phyloP scores from a whole-genome alignment of 192 early-diverging fungal genomes.

The Paraglomus occultum region DNA sequence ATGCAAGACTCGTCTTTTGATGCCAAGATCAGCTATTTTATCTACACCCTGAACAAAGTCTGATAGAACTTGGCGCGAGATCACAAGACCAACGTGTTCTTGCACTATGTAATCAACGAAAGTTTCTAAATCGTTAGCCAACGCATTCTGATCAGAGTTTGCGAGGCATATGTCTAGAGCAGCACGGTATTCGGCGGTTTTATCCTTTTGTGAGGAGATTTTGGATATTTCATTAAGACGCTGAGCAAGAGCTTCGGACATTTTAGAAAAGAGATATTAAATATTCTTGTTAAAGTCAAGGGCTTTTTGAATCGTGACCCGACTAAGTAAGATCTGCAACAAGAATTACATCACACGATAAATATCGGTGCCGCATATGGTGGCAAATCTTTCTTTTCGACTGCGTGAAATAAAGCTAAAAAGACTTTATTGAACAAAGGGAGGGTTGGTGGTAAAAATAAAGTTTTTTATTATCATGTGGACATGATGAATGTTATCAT shows the following conservation, averaged over 20 bases:
- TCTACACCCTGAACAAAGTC: constrained; percentile 68
- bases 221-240: not conserved
- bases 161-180: constrained; percentile 14
- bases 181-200: constrained; percentile 29
- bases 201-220: constrained; percentile 31
- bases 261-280: no score
- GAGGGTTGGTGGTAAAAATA: no score
- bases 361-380: no score
- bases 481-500: no score
- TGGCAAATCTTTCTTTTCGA: no score
- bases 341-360: no score
- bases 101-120: constrained; percentile 35
- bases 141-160: not conserved
- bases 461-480: no score
- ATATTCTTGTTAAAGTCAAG: no score
- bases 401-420: no score
- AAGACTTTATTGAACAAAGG: no score
- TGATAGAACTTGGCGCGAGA: constrained; percentile 68
- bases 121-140: constrained; percentile 17
- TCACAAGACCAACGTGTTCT: constrained; percentile 70
- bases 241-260: not conserved
- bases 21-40: constrained; percentile 40
- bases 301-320: no score
- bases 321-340: no score
- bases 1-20: constrained; percentile 59